Base-by-base conservation (phyloP, 2,329 filamentous ascomycete genomes). In the Ophiostoma triangulosporum region DNA sequence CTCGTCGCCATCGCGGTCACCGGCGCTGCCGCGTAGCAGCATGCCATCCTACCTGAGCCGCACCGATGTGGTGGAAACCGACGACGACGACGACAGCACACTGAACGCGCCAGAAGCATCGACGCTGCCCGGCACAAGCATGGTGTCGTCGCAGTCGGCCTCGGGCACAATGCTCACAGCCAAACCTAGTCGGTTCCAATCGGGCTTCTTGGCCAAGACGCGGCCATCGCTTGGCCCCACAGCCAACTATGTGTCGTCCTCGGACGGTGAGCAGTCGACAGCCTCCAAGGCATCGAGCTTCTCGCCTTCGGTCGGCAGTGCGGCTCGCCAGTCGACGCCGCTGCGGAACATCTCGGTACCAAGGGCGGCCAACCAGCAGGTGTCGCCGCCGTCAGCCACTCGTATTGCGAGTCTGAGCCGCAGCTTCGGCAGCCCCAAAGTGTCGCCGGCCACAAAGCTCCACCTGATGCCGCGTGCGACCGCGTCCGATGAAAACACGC, bases 111-210 rank as follows among this genome's bases (percentile, higher is more conserved):
- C 71, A 0, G 72, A 76, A 43, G 61, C 65, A 14, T 66, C 67
- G 7, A 65, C 60, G 9, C 60, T 73, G 4, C 60, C 63, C 2
- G 50, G 50, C 6, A 33, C 40, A 15, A 6, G 12, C 14, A 49
- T 36, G 33, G 2, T 7, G 15, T 36, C n/a, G 33, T 36, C 33
- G 7, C 35, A 36, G 15, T 36, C 31, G 9, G 20, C 8, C 36
- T 5, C 38, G 6, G 4, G 5, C 57, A 60, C 48, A 8, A 46
- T 62, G 15, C 12, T 46, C 9, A 14, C 43, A 12, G 60, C 68
- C 32, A 86, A 86, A 61, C 78, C 79, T 50, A 86, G 78, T 68
- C 80, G 91, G 43, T 97, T 97, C 70, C 87, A 95, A 62, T 78
- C 89, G 2, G 91, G 91, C 5, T 95, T 95, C 66, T 70, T 97